A percentile compares a stretch with the other conserved stretches of the same genome.
Evolutionary conservation across 148 eudicot genomes (phyloP).

Genomic region (Arctostaphylos glauca): DNA sequence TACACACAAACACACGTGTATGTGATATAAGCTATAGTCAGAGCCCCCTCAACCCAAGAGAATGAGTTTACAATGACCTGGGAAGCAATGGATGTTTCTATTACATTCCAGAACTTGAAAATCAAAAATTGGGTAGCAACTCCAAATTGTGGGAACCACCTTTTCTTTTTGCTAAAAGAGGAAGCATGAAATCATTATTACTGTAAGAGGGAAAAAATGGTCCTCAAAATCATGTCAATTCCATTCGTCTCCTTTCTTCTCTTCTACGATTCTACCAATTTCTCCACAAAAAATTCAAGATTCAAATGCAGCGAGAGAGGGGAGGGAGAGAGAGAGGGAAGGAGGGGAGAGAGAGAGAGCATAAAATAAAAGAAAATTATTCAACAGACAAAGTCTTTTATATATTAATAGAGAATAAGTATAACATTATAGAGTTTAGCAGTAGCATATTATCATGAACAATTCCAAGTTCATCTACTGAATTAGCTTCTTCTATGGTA

Average conservation of each 20-base stretch:
- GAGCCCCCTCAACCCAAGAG: too few relatives aligned
- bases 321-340: background rate
- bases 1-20: too few relatives aligned
- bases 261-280: background rate
- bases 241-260: background rate
- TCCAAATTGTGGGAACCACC: background rate
- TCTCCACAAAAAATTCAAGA: background rate
- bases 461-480: slow-evolving; percentile 16
- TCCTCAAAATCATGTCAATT: background rate
- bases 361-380: background rate
- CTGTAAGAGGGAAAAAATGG: background rate
- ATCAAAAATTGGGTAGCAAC: background rate
- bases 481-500: slow-evolving; percentile 17
- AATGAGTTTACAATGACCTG: too few relatives aligned
- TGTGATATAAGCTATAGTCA: too few relatives aligned
- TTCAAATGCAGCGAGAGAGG: background rate
- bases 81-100: too few relatives aligned
- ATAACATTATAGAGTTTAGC: slow-evolving; percentile 18
- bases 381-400: slow-evolving; percentile 20
- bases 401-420: slow-evolving; percentile 15
- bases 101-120: background rate
- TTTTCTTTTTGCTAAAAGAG: background rate
- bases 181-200: background rate
- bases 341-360: background rate
- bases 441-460: slow-evolving; percentile 15